These are phyloP conservation scores for Rhodotorula graminis DNA, from an alignment of 768 basidiomycete genomes.

Conservation along the genomic window DNA sequence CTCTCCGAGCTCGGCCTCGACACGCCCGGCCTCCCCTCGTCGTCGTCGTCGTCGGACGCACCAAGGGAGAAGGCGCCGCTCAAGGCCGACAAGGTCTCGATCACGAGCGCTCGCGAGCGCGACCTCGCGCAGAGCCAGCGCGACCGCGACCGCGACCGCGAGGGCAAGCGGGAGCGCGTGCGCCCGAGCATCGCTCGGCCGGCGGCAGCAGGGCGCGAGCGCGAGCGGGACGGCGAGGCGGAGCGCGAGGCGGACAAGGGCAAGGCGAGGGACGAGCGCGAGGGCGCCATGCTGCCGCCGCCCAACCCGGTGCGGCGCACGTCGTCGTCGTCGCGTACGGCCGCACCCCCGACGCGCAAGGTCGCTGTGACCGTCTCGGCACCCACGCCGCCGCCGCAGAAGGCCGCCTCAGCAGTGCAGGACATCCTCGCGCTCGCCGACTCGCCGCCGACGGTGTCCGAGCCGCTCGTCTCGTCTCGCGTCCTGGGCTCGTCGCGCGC, in stretches of 20 bases:
- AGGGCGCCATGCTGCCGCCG: background rate
- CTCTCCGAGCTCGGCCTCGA: conserved; percentile 22
- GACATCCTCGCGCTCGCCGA: conserved; percentile 18
- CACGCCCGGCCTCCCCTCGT: conserved; percentile 1
- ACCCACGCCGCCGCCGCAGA: background rate
- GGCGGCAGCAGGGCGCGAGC: background rate
- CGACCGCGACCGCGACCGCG: background rate
- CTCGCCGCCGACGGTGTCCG: background rate
- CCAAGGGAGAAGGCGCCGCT: background rate
- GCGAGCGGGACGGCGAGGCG: background rate
- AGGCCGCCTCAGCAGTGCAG: background rate
- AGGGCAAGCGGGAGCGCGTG: background rate
- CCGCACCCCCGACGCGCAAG: background rate
- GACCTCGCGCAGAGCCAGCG: background rate
- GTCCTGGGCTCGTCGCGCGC: background rate
- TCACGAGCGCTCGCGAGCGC: background rate
- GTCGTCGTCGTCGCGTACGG: background rate
- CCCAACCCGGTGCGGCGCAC: background rate
- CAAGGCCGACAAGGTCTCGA: background rate
- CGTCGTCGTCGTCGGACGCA: background rate
- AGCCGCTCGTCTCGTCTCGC: background rate
- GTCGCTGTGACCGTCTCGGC: accelerated
- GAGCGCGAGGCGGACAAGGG: background rate
- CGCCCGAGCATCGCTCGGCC: background rate
- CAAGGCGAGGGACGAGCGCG: background rate